Evolutionary conservation across 768 basidiomycete species (phyloP).

Genomic region (Collybia sordida): DNA sequence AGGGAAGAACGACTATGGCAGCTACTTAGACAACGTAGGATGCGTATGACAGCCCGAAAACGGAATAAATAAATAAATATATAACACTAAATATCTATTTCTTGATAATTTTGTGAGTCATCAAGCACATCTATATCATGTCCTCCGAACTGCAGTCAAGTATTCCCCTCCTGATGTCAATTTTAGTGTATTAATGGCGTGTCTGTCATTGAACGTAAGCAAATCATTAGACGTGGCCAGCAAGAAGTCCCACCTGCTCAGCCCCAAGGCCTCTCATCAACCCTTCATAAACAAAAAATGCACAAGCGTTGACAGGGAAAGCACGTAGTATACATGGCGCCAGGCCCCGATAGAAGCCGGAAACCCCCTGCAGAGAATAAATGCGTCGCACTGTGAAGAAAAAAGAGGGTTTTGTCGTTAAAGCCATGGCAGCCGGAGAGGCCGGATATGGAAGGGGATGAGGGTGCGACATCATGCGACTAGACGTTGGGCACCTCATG

Average conservation of each 20-base stretch:
- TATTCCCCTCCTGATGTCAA: no score
- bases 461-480: constrained; percentile 67
- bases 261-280: constrained; percentile 65
- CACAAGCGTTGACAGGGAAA: constrained; percentile 78
- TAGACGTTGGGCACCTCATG: constrained; percentile 24
- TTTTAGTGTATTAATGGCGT: not conserved
- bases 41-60: constrained; percentile 3
- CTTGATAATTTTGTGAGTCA: no score
- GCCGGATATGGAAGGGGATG: constrained; percentile 43
- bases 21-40: constrained; percentile 17
- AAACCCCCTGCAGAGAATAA: constrained; percentile 47
- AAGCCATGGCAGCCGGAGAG: constrained; percentile 17
- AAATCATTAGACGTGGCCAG: not conserved
- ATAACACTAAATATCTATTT: constrained; percentile 3
- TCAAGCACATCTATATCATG: no score
- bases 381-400: constrained; percentile 50
- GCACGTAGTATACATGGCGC: constrained; percentile 69
- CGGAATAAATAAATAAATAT: constrained; percentile 9
- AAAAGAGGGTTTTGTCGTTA: constrained; percentile 44
- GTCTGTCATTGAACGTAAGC: no score
- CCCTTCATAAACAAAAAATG: constrained; percentile 78
- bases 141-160: no score
- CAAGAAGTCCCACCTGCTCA: constrained; percentile 48
- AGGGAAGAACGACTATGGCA: constrained; percentile 31
- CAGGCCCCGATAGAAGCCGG: constrained; percentile 66